A percentile compares a stretch with the other conserved stretches of the same genome.
phyloP scores from a whole-genome alignment of 2,329 filamentous ascomycete species.

The Mycosphaerella sp. region DNA sequence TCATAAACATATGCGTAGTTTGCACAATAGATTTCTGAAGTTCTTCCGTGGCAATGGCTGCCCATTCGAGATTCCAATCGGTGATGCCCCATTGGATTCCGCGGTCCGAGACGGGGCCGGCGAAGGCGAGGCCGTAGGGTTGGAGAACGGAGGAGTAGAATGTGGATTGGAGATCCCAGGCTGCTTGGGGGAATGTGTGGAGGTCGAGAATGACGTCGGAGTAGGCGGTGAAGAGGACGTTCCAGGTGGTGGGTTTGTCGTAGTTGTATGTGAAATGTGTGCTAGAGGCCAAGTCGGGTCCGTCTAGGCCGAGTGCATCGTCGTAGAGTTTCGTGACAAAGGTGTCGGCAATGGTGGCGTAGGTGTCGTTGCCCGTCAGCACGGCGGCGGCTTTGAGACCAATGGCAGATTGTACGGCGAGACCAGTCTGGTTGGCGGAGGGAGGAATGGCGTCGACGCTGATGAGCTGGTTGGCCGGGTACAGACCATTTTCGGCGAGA shows the following conservation, averaged over 20 bases:
- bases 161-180: background rate
- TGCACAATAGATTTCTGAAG: conserved; percentile 9
- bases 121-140: conserved; percentile 10
- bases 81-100: conserved; percentile 25
- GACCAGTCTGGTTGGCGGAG: conserved; percentile 43
- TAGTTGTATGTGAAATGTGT: conserved; percentile 44
- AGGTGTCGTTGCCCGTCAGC: conserved; percentile 43
- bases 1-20: background rate
- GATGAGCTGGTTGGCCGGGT: conserved; percentile 51
- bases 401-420: conserved; percentile 24
- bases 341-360: conserved; percentile 25
- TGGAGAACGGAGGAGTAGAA: background rate
- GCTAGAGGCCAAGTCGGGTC: conserved; percentile 17
- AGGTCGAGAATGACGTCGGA: conserved; percentile 44
- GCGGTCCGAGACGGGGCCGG: conserved; percentile 18
- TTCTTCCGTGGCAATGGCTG: conserved; percentile 15
- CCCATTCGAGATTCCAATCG: conserved; percentile 27
- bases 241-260: conserved; percentile 29
- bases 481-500: background rate
- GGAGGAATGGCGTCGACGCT: conserved; percentile 51
- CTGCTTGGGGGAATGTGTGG: conserved; percentile 18
- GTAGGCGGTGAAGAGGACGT: conserved; percentile 49
- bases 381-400: conserved; percentile 39
- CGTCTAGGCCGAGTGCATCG: background rate
- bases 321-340: conserved; percentile 7